Conservation (phyloP, 2,329 filamentous ascomycete species). For the Microdochium trichocladiopsis region DNA sequence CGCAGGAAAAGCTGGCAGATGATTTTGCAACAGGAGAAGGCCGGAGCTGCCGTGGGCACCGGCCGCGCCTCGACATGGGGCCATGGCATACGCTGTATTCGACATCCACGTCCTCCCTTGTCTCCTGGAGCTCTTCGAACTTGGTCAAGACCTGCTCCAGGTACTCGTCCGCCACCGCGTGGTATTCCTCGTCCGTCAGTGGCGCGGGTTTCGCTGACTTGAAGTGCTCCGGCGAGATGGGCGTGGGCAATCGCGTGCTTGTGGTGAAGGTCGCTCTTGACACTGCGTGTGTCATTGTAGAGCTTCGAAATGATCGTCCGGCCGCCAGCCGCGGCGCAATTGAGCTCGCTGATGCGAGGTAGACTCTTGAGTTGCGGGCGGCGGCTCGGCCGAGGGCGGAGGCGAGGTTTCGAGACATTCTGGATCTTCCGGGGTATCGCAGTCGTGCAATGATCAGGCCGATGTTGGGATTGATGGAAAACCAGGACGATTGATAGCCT, state of each 20-base stretch:
- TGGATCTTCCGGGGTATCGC: not conserved
- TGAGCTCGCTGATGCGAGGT: not conserved
- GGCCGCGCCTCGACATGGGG: no score
- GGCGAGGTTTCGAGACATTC: not conserved
- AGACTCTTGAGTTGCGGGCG: not conserved
- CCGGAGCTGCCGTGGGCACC: no score
- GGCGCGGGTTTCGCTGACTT: conserved; percentile 42
- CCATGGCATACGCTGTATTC: conserved; percentile 85
- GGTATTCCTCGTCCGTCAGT: conserved; percentile 65
- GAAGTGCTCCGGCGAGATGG: conserved; percentile 26
- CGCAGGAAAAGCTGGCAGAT: not conserved
- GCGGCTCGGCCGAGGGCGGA: not conserved
- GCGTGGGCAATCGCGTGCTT: conserved; percentile 29
- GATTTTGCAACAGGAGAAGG: not conserved
- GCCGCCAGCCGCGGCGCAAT: not conserved
- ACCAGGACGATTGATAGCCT: no score
- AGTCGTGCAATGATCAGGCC: not conserved
- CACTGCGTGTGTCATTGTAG: not conserved
- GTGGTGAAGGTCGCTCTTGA: conserved; percentile 10
- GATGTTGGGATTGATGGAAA: not conserved
- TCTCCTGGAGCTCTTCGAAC: conserved; percentile 71
- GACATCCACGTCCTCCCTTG: conserved; percentile 69
- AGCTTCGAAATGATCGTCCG: not conserved
- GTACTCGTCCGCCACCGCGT: conserved; percentile 70
- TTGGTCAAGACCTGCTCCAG: conserved; percentile 49